Percentiles rank a stretch among this genome's conserved stretches.
Conservation (phyloP, 768 basidiomycete species). For the Lyophyllum atratum region DNA sequence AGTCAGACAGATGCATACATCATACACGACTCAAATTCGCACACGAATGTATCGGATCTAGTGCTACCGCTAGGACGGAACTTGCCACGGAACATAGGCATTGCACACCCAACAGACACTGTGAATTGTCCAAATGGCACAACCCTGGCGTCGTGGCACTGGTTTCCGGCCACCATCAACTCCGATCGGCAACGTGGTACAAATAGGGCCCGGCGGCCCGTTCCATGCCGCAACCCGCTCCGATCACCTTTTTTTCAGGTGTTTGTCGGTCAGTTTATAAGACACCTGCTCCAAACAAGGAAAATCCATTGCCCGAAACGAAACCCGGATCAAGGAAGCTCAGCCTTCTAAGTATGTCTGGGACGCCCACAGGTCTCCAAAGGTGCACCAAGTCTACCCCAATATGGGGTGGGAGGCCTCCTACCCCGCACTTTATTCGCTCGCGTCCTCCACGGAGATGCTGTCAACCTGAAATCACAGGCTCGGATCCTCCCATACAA, state of each 20-base stretch:
- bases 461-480: neutral
- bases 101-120: neutral
- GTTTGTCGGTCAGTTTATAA: neutral
- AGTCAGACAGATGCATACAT: neutral
- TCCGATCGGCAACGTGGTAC: neutral
- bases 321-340: neutral
- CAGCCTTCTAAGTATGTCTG: neutral
- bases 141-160: neutral
- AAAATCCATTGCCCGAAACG: neutral
- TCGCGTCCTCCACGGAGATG: neutral
- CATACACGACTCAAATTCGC: neutral
- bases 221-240: neutral
- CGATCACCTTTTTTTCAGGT: neutral
- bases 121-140: neutral
- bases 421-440: neutral
- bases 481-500: neutral
- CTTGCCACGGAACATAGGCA: conserved; percentile 1
- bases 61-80: neutral
- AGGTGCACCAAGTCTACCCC: neutral
- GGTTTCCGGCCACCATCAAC: neutral
- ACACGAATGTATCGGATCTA: neutral
- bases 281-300: neutral
- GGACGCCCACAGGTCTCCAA: neutral
- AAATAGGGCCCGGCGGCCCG: neutral
- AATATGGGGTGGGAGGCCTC: neutral